Percentiles rank a stretch among this genome's conserved stretches.
Conservation (phyloP, 2,329 filamentous ascomycete species). For the Tolypocladium cylindrosporum region DNA sequence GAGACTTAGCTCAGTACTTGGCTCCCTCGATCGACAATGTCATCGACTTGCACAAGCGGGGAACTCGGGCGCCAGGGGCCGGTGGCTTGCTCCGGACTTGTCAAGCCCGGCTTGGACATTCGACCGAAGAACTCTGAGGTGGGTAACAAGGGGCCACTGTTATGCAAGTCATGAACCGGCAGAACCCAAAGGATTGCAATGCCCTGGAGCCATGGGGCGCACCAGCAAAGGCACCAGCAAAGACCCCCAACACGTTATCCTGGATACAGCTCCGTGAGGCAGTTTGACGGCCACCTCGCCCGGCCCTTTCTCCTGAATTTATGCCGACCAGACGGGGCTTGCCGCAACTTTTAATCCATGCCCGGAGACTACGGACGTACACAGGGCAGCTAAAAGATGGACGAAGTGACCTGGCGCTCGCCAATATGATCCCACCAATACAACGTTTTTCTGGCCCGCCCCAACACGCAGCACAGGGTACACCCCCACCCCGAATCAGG, state of each 20-base stretch:
- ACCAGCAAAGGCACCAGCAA: neutral
- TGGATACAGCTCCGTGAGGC: no score
- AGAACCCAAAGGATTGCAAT: neutral
- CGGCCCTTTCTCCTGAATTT: neutral
- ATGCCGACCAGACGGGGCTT: neutral
- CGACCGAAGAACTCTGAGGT: neutral
- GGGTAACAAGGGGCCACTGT: neutral
- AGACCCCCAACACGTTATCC: no score
- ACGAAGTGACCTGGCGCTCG: neutral
- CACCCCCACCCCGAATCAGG: neutral
- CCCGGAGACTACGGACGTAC: neutral
- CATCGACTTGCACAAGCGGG: neutral
- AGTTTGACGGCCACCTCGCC: neutral
- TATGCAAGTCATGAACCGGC: neutral
- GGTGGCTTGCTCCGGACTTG: neutral
- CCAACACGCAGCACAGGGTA: neutral
- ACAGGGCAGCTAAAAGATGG: neutral
- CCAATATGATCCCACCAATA: neutral
- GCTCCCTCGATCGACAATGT: neutral
- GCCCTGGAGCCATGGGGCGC: neutral
- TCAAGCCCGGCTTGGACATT: neutral
- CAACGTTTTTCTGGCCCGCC: neutral
- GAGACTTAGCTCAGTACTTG: neutral
- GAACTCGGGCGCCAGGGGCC: neutral
- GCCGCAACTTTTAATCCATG: neutral